Evolutionary conservation across 23 red algal species (phyloP), one percentile per base, ranked within the genome.

Genomic region (Gracilaria vermiculophylla): DNA sequence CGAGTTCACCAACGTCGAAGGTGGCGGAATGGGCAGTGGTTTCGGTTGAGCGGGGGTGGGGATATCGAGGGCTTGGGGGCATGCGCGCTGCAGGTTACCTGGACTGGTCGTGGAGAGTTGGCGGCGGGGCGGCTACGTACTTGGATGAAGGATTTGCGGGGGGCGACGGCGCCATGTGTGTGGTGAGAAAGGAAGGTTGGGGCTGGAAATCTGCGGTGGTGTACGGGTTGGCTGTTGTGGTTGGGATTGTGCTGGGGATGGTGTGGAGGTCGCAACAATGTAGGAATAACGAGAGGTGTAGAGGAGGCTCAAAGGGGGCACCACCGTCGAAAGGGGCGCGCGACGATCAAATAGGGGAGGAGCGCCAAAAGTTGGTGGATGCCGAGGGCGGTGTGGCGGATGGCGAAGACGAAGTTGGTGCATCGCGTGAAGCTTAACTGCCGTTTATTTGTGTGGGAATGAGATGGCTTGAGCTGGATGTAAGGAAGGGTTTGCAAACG

Each of bases 1-100:
- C 84, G 10, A 57, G 43, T 27, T 76, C 69, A 13, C 84, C 84
- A 27, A 52, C 67, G 4, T 88, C 84, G 19, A 77, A 77, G 21
- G 70, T 41, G 19, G 62, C 84, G 13, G 84, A 88, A 28, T 88
- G 84, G 84, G 70, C 69, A 14, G 69, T 88, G 7, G 69, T 88
- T 42, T 70, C 60, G 39, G 64, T 60, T 17, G 40, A 29, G 21
- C 48, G 69, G 27, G 69, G 67, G 37, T 88, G 66, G 66, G 50
- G 84, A 56, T 51, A 76, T 45, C 50, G 28, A 12, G 84, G 84
- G 21, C 50, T 88, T 10, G 84, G 84, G 27, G 84, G 69, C 6
- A 66, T 88, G 23, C 49, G 66, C 13, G 84, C 60, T 29, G 62
- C 69, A 2, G 84, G 84, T 6, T 88, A 88, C 11, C 55, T 65